Conservation (phyloP, 768 basidiomycete species). For the Candolleomyces efflorescens region DNA sequence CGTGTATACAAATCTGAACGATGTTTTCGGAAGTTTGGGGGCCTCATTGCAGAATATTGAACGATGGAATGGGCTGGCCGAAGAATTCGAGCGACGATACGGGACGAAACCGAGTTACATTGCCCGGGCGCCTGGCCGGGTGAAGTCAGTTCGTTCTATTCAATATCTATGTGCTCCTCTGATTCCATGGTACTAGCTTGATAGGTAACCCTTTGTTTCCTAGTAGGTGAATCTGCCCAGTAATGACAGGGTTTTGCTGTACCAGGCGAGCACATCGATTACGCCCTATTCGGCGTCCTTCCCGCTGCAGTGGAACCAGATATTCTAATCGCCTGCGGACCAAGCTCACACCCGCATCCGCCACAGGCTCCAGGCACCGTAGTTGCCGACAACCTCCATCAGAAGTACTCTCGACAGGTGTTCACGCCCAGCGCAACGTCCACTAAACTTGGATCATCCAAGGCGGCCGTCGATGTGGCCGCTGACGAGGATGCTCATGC, state of each 20-base stretch:
- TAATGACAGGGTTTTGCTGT: constrained; percentile 12
- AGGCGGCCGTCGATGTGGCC: constrained; percentile 21
- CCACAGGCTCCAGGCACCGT: not conserved
- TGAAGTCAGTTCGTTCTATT: constrained; percentile 51
- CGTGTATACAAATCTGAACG: constrained; percentile 51
- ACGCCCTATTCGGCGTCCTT: constrained; percentile 77
- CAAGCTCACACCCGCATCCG: constrained; percentile 9
- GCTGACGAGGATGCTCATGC: constrained; percentile 37
- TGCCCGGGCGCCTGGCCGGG: constrained; percentile 73
- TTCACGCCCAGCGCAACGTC: constrained; percentile 39
- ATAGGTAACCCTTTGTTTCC: constrained; percentile 31
- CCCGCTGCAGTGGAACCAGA: constrained; percentile 85
- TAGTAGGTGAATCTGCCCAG: not conserved
- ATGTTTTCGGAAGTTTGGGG: constrained; percentile 51
- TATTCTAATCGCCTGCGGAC: constrained; percentile 73
- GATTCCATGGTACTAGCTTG: constrained; percentile 22
- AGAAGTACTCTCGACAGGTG: constrained; percentile 57
- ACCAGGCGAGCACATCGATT: constrained; percentile 80
- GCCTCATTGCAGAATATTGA: constrained; percentile 52
- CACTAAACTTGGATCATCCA: not conserved
- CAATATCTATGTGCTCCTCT: not conserved
- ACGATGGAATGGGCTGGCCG: constrained; percentile 59
- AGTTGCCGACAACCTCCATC: constrained; percentile 26
- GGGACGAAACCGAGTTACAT: constrained; percentile 67
- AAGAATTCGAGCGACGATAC: constrained; percentile 60